Evolutionary conservation across 1,284 basidiomycete species (phyloP).

Genomic region (Meira miltonrushii): DNA sequence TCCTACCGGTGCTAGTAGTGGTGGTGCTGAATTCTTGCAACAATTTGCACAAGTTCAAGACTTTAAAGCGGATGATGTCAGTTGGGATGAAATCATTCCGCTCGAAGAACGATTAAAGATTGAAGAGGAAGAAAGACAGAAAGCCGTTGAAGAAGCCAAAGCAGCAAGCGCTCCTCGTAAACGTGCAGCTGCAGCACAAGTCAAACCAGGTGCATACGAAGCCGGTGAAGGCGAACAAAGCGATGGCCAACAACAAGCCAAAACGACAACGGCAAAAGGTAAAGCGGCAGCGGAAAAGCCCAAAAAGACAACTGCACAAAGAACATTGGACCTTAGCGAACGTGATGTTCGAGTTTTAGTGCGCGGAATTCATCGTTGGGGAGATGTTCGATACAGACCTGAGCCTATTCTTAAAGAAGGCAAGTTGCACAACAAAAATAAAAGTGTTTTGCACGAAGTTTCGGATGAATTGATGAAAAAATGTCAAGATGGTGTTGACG

Average conservation of each 20-base stretch:
- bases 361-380: conserved; percentile 93
- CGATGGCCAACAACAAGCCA: conserved; percentile 49
- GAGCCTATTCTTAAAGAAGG: conserved; percentile 87
- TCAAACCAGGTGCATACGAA: conserved; percentile 69
- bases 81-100: conserved; percentile 98
- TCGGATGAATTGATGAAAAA: conserved; percentile 86
- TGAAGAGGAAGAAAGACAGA: conserved; percentile 57
- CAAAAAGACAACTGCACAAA: conserved; percentile 72
- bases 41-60: conserved; percentile 95
- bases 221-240: conserved; percentile 60
- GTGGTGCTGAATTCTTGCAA: conserved; percentile 92
- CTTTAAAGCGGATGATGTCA: conserved; percentile 79
- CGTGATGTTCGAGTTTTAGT: conserved; percentile 93
- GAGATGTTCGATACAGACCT: conserved; percentile 89
- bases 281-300: conserved; percentile 11
- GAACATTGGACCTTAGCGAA: conserved; percentile 92
- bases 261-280: conserved; percentile 57
- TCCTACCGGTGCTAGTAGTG: conserved; percentile 69
- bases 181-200: conserved; percentile 73
- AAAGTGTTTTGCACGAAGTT: conserved; percentile 81
- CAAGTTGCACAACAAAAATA: conserved; percentile 92
- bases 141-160: conserved; percentile 62
- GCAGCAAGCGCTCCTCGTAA: conserved; percentile 58
- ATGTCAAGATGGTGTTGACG: conserved; percentile 76
- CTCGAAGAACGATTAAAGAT: conserved; percentile 80